Base-by-base conservation (phyloP, 768 basidiomycete species). In the Cyclocybe cylindracea region DNA sequence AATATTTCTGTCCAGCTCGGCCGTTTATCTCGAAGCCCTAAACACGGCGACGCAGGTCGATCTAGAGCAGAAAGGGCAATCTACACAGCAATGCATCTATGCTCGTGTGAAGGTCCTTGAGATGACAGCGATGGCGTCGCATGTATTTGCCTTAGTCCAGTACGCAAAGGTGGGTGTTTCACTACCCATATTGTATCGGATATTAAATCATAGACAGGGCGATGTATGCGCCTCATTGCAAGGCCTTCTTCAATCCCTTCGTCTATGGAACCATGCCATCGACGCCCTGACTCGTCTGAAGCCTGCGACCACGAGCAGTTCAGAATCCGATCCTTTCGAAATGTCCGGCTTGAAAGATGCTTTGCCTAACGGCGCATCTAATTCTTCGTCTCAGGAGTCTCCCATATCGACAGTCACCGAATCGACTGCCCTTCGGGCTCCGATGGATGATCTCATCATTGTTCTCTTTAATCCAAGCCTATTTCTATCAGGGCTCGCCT, bases 231-330 rank as follows among this genome's bases (percentile, higher is more conserved):
- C 74, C 4, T 78, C 85, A 2, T 61, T 92, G 11, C 73, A 79
- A 41, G 78, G 78, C 14, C 70, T 87, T 55, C 70, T 89, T 10
- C 88, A 89, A 56, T 82, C 88, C 0, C 74, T 93, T 44, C 83
- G 91, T 13, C 69, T 94, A 2, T 92, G 87, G 84, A 90, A 89
- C 63, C 83, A 89, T 24, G 91, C 92, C 3, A 69, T 84, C 10
- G 91, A 91, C 16, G 79, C 80, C 0, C 64, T 92, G 0, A 67
- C 80, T 5, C 84, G 89, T 31, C 72, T 91, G 4, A 72, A 68
- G n/a, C 78, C 79, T 13, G 65, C 68, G 1, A 57, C 61, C 11
- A 57, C 56, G 8, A 36, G 39, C 44, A 43, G 67, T 1, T 31
- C 72, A n/a, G 74, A 77, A 6, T 64, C 69, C 5, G 83, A 89